Evolutionary conservation across 495 filamentous ascomycete genomes (phyloP).

Genomic region (Pyrenula massariospora): DNA sequence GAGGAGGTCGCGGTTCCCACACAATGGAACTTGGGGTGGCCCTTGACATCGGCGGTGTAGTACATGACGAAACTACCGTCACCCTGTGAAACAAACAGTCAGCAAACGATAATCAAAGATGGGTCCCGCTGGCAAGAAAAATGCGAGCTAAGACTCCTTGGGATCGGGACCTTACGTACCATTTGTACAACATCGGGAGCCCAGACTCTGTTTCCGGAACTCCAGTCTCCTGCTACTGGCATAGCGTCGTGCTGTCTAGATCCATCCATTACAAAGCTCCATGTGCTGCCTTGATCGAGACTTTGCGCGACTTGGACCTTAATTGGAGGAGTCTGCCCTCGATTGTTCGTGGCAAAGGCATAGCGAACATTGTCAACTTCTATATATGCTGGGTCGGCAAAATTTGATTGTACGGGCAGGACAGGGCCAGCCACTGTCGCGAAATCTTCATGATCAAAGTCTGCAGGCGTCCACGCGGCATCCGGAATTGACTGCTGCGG

Average conservation of each 20-base stretch:
- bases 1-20: conserved; percentile 37
- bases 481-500: not conserved
- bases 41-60: conserved; percentile 36
- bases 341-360: conserved; percentile 28
- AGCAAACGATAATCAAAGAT: no score
- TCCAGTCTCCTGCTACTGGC: conserved; percentile 21
- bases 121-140: no score
- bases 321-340: conserved; percentile 7
- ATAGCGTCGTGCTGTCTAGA: conserved; percentile 21
- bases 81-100: conserved; percentile 12
- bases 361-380: conserved; percentile 23
- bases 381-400: conserved; percentile 27
- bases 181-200: conserved; percentile 28
- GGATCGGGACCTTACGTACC: conserved; percentile 18
- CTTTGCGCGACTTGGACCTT: conserved; percentile 25
- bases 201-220: conserved; percentile 20
- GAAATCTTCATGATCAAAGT: not conserved
- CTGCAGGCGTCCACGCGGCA: not conserved
- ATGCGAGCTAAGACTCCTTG: not conserved
- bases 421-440: conserved; percentile 7
- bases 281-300: conserved; percentile 17
- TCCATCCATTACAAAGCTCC: conserved; percentile 15
- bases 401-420: conserved; percentile 20
- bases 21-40: conserved; percentile 30
- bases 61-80: conserved; percentile 46